These are phyloP conservation scores for Cyclostephanos tholiformis DNA, from an alignment of 108 stramenopile genomes.

Conservation along the genomic window DNA sequence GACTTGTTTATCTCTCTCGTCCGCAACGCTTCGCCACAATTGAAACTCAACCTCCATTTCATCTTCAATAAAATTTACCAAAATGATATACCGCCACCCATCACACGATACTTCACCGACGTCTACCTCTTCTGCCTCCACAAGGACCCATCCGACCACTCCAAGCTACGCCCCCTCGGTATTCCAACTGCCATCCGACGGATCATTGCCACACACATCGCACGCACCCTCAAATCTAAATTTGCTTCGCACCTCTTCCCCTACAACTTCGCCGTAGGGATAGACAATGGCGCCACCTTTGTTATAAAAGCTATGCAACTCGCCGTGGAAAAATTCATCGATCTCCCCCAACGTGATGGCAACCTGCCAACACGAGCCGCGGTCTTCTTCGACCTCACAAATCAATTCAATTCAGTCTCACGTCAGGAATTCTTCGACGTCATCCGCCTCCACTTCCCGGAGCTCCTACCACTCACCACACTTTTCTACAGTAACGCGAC, in stretches of 20 bases:
- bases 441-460: neutral
- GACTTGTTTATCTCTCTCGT: slow-evolving; percentile 13
- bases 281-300: no score
- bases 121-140: slow-evolving; percentile 41
- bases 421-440: no score
- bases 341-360: no score
- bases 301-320: no score
- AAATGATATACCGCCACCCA: neutral
- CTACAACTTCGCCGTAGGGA: no score
- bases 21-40: neutral
- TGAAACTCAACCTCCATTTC: neutral
- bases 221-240: neutral
- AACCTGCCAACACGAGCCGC: no score
- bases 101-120: slow-evolving; percentile 8
- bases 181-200: slow-evolving; percentile 29
- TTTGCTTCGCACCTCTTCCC: slow-evolving; percentile 6
- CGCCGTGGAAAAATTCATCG: no score
- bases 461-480: neutral
- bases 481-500: neutral
- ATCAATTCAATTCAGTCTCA: no score
- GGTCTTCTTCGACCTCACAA: no score
- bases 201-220: slow-evolving; percentile 18
- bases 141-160: slow-evolving; percentile 29
- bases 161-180: slow-evolving; percentile 35
- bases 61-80: slow-evolving; percentile 18